phyloP scores from a whole-genome alignment of 768 basidiomycete genomes.

The Suillus variegatus region DNA sequence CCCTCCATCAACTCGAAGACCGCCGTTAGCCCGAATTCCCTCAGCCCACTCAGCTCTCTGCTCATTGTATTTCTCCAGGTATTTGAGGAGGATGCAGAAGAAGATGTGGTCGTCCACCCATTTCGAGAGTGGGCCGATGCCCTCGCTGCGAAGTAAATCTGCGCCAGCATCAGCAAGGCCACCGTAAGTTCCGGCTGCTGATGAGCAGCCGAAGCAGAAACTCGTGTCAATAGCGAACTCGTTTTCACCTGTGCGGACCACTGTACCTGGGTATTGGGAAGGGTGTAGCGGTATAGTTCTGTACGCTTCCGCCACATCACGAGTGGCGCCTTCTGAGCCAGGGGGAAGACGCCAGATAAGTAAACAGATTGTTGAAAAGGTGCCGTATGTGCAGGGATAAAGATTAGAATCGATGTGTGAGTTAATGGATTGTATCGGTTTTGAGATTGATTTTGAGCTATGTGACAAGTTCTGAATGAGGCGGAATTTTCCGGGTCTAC shows the following conservation, averaged over 20 bases:
- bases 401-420: constrained; percentile 29
- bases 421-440: constrained; percentile 32
- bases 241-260: constrained; percentile 23
- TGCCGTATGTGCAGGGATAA: constrained; percentile 47
- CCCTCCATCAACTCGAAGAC: constrained; percentile 29
- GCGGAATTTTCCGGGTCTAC: constrained; percentile 33
- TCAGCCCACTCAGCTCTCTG: not conserved
- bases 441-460: constrained; percentile 20
- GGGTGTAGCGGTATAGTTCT: constrained; percentile 23
- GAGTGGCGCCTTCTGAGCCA: constrained; percentile 34
- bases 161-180: constrained; percentile 21
- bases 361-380: constrained; percentile 34
- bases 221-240: constrained; percentile 28
- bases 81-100: constrained; percentile 12
- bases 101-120: constrained; percentile 27
- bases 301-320: constrained; percentile 28
- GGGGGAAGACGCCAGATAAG: constrained; percentile 36
- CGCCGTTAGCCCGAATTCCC: constrained; percentile 20
- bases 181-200: constrained; percentile 29
- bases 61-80: constrained; percentile 11
- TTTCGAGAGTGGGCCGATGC: constrained; percentile 23
- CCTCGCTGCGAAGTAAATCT: constrained; percentile 15
- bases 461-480: constrained; percentile 42
- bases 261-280: constrained; percentile 28
- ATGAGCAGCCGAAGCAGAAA: constrained; percentile 25